These are phyloP conservation scores for Microsporum canis DNA, from an alignment of 2,329 filamentous ascomycete species.

Conservation along the genomic window DNA sequence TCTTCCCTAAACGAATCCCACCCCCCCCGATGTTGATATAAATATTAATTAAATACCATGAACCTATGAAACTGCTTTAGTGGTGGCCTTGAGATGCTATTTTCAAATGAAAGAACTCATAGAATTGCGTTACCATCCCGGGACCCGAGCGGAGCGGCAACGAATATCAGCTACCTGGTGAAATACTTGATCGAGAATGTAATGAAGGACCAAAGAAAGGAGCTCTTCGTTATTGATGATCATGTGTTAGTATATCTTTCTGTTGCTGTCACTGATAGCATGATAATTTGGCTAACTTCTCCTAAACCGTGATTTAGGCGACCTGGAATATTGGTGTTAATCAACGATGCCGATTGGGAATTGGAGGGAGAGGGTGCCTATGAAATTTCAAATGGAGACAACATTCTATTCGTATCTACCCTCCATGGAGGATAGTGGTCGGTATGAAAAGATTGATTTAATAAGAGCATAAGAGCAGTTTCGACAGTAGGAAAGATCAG, in stretches of 20 bases:
- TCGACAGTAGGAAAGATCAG: not conserved
- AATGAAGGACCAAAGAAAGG: conserved; percentile 76
- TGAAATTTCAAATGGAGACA: conserved; percentile 68
- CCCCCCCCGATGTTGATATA: too few species aligned
- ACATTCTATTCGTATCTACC: conserved; percentile 91
- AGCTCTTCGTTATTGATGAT: conserved; percentile 78
- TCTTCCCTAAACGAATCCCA: conserved; percentile 9
- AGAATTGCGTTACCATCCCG: conserved; percentile 54
- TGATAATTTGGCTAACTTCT: conserved; percentile 16
- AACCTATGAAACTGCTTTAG: conserved; percentile 35
- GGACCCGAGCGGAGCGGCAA: conserved; percentile 47
- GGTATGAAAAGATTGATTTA: not conserved
- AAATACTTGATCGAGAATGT: conserved; percentile 64
- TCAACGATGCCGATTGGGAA: conserved; percentile 98
- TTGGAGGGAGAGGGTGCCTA: conserved; percentile 90
- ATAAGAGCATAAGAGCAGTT: not conserved
- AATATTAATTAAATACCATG: not conserved
- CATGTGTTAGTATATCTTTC: conserved; percentile 60
- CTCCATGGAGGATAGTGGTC: conserved; percentile 67
- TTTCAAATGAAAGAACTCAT: conserved; percentile 69
- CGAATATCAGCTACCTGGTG: conserved; percentile 67
- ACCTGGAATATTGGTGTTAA: conserved; percentile 87
- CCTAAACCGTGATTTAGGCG: conserved; percentile 47
- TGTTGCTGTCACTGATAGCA: not conserved
- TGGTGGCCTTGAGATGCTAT: conserved; percentile 89